Evolutionary conservation across 2,329 filamentous ascomycete species (phyloP).

Genomic region (Byssochlamys sp.): DNA sequence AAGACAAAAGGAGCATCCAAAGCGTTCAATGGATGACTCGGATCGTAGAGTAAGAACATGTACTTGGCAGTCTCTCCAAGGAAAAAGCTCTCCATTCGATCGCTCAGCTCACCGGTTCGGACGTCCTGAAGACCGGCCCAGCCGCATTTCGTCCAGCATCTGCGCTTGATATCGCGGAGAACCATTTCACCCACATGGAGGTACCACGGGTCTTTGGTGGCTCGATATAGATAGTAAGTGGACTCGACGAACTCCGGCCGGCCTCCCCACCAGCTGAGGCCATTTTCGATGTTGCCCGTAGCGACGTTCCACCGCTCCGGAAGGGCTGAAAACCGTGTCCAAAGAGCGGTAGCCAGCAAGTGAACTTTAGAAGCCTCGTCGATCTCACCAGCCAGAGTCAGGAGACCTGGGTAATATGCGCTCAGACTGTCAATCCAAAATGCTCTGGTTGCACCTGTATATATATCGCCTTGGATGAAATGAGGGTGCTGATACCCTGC

Average conservation of each 20-base stretch:
- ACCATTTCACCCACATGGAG: conserved; percentile 94
- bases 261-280: conserved; percentile 88
- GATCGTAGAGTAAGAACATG: conserved; percentile 80
- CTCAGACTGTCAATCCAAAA: conserved; percentile 95
- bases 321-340: conserved; percentile 87
- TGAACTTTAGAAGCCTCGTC: conserved; percentile 87
- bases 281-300: conserved; percentile 72
- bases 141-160: conserved; percentile 83
- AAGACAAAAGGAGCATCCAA: conserved; percentile 85
- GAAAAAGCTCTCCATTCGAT: conserved; percentile 98
- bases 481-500: conserved; percentile 71
- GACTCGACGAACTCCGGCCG: conserved; percentile 95
- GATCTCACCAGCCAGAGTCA: conserved; percentile 76
- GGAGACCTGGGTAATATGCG: conserved; percentile 84
- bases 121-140: conserved; percentile 87
- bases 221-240: conserved; percentile 88
- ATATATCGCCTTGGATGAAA: conserved; percentile 80
- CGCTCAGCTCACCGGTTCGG: conserved; percentile 70
- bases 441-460: conserved; percentile 76
- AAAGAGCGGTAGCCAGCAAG: conserved; percentile 80
- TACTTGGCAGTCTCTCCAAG: conserved; percentile 95
- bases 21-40: conserved; percentile 74
- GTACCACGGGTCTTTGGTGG: conserved; percentile 92
- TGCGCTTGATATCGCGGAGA: conserved; percentile 71
- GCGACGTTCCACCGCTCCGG: conserved; percentile 88